A percentile compares a stretch with the other conserved stretches of the same genome.
Evolutionary conservation across 257 asterid species (phyloP).

Genomic region (Jacaranda mimosifolia): DNA sequence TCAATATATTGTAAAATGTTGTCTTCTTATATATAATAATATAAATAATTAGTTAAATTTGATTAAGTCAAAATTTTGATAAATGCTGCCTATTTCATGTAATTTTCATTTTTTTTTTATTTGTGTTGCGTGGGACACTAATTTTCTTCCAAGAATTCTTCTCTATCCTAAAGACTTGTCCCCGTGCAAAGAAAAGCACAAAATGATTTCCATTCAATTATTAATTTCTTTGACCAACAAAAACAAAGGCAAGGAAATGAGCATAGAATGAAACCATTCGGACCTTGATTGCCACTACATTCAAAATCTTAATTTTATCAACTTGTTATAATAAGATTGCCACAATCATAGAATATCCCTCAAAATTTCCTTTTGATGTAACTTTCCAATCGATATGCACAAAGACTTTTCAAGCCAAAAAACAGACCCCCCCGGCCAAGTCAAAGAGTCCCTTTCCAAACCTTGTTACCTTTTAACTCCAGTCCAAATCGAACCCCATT

Average conservation of each 20-base stretch:
- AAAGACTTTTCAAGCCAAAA: slow-evolving; percentile 11
- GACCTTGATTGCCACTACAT: slow-evolving; percentile 1
- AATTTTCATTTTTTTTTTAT: neutral
- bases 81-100: neutral
- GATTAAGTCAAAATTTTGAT: neutral
- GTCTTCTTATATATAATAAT: no score
- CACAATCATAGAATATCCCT: neutral
- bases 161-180: neutral
- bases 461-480: neutral
- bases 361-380: neutral
- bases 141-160: neutral
- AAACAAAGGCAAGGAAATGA: neutral
- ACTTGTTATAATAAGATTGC: neutral
- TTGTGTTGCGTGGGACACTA: neutral
- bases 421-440: slow-evolving; percentile 1
- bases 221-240: neutral
- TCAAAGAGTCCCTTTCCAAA: slow-evolving; percentile 12
- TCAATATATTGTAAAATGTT: no score
- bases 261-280: slow-evolving; percentile 2
- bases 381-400: slow-evolving; percentile 13
- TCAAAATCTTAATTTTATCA: neutral
- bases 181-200: slow-evolving; percentile 14
- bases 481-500: slow-evolving; percentile 10
- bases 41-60: neutral
- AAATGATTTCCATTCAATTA: neutral